These are phyloP conservation scores for Hyaloscypha finlandica DNA, from an alignment of 495 filamentous ascomycete species.

Conservation along the genomic window DNA sequence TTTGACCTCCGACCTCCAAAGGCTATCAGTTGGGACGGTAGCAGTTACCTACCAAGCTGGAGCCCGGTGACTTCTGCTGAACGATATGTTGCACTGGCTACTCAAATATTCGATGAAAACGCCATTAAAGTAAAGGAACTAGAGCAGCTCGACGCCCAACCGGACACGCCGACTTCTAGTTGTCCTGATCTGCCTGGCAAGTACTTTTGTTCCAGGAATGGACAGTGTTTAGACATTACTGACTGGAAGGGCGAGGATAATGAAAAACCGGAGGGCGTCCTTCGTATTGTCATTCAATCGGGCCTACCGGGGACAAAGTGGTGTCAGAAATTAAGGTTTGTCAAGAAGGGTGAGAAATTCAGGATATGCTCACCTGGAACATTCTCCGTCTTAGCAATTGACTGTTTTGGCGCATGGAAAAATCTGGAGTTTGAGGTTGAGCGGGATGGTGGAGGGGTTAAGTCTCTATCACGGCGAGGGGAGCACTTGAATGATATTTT, in stretches of 20 bases:
- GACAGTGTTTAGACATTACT: conserved; percentile 8
- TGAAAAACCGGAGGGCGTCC: conserved; percentile 5
- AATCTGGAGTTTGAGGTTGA: conserved; percentile 19
- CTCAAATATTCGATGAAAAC: conserved; percentile 17
- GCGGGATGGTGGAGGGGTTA: conserved; percentile 3
- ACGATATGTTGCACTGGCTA: conserved; percentile 8
- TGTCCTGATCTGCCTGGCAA: conserved; percentile 13
- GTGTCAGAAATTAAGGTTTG: conserved; percentile 20
- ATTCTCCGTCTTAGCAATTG: conserved; percentile 9
- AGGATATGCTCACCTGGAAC: conserved; percentile 13
- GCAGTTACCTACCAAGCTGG: background rate
- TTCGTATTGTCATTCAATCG: conserved; percentile 5
- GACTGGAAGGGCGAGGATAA: conserved; percentile 3
- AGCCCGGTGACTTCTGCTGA: background rate
- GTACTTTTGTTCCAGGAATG: conserved; percentile 3
- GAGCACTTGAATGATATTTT: background rate
- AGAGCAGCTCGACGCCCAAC: conserved; percentile 13
- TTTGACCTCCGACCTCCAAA: conserved; percentile 18
- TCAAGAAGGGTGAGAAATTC: conserved; percentile 10
- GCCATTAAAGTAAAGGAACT: conserved; percentile 1
- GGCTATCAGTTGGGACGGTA: conserved; percentile 2
- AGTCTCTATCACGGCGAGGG: background rate
- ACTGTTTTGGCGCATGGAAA: conserved; percentile 21
- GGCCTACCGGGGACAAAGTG: conserved; percentile 1
- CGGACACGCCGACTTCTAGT: conserved; percentile 9